Conservation (phyloP, 2,329 filamentous ascomycete species). For the Cercospora sojina region DNA sequence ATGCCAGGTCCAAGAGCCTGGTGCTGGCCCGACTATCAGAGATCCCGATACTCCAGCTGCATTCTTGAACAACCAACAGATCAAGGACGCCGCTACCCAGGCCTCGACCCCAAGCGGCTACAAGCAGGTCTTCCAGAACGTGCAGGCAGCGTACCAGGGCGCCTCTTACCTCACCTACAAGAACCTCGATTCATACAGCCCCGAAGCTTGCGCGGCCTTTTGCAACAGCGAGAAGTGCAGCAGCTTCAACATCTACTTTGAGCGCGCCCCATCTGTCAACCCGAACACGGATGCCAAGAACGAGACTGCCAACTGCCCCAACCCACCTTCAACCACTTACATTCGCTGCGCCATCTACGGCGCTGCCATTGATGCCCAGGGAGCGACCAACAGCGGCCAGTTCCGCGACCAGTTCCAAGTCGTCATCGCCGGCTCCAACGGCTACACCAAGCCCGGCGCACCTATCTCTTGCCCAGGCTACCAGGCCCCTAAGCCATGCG, state of each 20-base stretch:
- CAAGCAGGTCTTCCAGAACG: conserved; percentile 35
- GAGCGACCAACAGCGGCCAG: conserved; percentile 34
- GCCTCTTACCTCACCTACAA: conserved; percentile 38
- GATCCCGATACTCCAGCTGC: conserved; percentile 5
- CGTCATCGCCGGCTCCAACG: conserved; percentile 35
- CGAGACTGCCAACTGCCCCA: conserved; percentile 37
- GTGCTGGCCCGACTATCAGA: background rate
- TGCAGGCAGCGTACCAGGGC: conserved; percentile 33
- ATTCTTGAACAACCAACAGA: background rate
- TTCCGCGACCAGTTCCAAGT: conserved; percentile 33
- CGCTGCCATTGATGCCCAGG: conserved; percentile 34
- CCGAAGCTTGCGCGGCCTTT: conserved; percentile 32
- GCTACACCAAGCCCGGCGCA: conserved; percentile 33
- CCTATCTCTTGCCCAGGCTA: conserved; percentile 21
- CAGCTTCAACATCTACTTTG: conserved; percentile 40
- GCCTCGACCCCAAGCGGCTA: conserved; percentile 23
- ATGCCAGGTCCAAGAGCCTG: background rate
- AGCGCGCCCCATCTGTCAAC: conserved; percentile 38
- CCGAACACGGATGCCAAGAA: conserved; percentile 30
- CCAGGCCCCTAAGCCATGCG: conserved; percentile 21
- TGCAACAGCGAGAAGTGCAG: conserved; percentile 39
- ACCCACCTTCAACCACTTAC: conserved; percentile 41
- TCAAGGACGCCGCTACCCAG: background rate
- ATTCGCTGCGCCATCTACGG: conserved; percentile 45
- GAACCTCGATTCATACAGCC: conserved; percentile 36